A percentile compares a stretch with the other conserved stretches of the same genome.
Evolutionary conservation across 352 stramenopile species (phyloP).

Genomic region (Pythium sp.): DNA sequence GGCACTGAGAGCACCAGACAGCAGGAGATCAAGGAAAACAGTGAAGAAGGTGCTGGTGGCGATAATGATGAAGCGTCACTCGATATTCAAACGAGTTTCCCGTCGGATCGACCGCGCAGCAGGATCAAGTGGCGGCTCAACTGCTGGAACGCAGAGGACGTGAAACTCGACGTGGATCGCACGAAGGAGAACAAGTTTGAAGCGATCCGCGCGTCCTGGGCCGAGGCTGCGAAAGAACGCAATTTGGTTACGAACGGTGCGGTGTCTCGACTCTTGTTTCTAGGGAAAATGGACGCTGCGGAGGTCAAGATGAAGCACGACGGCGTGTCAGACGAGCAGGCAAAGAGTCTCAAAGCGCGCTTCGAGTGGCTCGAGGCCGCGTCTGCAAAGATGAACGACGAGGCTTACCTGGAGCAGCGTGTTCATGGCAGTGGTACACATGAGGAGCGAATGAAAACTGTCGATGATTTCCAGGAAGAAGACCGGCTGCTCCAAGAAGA

Average conservation of each 20-base stretch:
- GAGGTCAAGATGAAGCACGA: slow-evolving; percentile 38
- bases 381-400: slow-evolving; percentile 18
- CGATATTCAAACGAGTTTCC: slow-evolving; percentile 5
- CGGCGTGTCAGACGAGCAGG: slow-evolving; percentile 45
- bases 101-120: slow-evolving; percentile 1
- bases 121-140: slow-evolving; percentile 39
- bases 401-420: slow-evolving; percentile 5
- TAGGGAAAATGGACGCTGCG: slow-evolving; percentile 40
- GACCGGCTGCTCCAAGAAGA: slow-evolving; percentile 29
- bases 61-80: background rate
- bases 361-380: slow-evolving; percentile 36
- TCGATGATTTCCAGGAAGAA: slow-evolving; percentile 27
- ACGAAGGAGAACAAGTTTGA: slow-evolving; percentile 52
- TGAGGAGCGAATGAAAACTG: slow-evolving; percentile 15
- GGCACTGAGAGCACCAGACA: slow-evolving; percentile 2
- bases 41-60: slow-evolving; percentile 10
- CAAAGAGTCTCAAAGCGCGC: slow-evolving; percentile 31
- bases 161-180: slow-evolving; percentile 59
- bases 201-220: slow-evolving; percentile 47
- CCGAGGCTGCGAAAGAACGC: slow-evolving; percentile 48
- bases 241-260: slow-evolving; percentile 40
- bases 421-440: background rate
- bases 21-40: slow-evolving; percentile 5
- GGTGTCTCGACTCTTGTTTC: slow-evolving; percentile 47
- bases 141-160: slow-evolving; percentile 61